Base-by-base conservation (phyloP, 2,329 filamentous ascomycete species). In the Chaetomium sp. region DNA sequence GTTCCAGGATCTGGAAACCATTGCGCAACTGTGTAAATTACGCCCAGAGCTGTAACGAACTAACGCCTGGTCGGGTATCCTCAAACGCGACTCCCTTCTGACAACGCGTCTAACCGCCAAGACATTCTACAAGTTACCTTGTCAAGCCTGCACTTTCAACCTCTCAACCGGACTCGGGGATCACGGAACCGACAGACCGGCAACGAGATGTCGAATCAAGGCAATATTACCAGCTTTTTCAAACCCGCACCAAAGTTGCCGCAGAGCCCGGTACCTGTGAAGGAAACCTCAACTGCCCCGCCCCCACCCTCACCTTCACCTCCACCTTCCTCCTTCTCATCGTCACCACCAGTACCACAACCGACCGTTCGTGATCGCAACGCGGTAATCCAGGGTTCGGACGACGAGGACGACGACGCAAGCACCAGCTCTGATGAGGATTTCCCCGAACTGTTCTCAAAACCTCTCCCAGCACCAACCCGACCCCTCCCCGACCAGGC, bases 361-460 rank as follows among this genome's bases (percentile, higher is more conserved):
- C 64, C 50, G 41, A 61, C 56, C 59, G 49, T 55, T 7, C 61
- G 71, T 49, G 72, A 76, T 56, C 74, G 81, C 67, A 74, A 82
- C 63, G 70, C 81, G 10, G 72, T 86, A 54, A 87, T 91, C 42
- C 78, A 77, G 46, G 85, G 81, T 53, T 91, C 88, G 0, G 88
- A 91, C 64, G 86, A 87, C 8, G 86, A 88, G n/a, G 79, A 79
- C 14, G 79, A 78, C 14, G 80, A 82, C 35, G 80, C 82, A 33
- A 79, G 80, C 49, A 86, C 85, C 0, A 74, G 80, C 56, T 74
- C 71, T 1, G 65, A 82, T 19, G 78, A 79, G 56, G 74, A 52
- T 4, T 56, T 56, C n/a, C 54, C 54, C 4, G 49, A 52, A 5
- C 68, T 86, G 1, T 65, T 79, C 12, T 62, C 56, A 8, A 47